Base-by-base conservation (phyloP, 2,329 filamentous ascomycete genomes). In the Alternaria sp. region DNA sequence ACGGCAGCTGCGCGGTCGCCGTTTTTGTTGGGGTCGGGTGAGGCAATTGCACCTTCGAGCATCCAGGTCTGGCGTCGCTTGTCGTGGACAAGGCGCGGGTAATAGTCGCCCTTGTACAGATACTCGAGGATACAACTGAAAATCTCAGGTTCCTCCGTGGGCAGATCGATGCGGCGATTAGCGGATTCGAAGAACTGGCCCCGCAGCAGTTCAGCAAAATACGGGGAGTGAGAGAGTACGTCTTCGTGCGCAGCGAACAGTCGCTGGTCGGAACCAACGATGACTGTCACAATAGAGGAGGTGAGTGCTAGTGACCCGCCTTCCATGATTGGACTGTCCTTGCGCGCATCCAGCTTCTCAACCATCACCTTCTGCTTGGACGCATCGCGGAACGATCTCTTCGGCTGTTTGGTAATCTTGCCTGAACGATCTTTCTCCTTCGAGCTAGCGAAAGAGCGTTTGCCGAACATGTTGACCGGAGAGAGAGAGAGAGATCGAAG, bases 61-160 rank as follows among this genome's bases (percentile, higher is more conserved):
- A 92, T 88, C 91, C 91, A 97, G 82, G 89, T 90, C 83, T 91
- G 89, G 76, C 88, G 90, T 79, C 89, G 88, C 85, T 91, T 92
- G 86, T 91, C 91, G 79, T 92, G 91, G 70, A 96, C 76, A 81
- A 97, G 85, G 79, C 92, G 91, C 56, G 93, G 93, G 79, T 91
- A 95, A 82, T 96, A 97, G 85, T 96, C 93, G 68, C 91, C 92
- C 84, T 96, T 96, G 89, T 97, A 97, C 68, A 97, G 88, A 79
- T 93, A 97, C 83, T 97, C 93, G 82, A 97, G 92, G 73, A 97
- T 84, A 74, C 90, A 93, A 77, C 92, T 96, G 80, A 97, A 91
- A 78, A 96, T 86, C 83, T 96, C 93, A 69, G 93, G 92, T 83
- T 96, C 92, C 85, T 88, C 86, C 69, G 86, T 84, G 86, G 90